Evolutionary conservation across 495 filamentous ascomycete genomes (phyloP), one percentile per base, ranked within the genome.

Genomic region (Clohesyomyces aquaticus): DNA sequence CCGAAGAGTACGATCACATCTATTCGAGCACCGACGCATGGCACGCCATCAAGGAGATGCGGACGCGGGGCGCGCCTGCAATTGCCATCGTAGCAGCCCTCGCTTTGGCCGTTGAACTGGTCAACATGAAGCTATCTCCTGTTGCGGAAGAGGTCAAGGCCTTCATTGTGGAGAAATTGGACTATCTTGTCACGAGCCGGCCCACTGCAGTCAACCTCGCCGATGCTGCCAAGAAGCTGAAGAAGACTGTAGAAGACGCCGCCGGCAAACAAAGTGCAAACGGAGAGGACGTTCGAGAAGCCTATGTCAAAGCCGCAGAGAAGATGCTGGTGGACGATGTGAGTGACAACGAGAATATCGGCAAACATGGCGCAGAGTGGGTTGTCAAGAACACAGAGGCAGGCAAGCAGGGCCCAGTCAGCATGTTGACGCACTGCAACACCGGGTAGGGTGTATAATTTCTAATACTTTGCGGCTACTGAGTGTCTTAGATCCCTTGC

Each of bases 71-170:
- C 27, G 94, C 94, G 12, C 94, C 94, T 19, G 94, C 95, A 42
- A 98, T 98, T 71, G 94, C 95, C 32, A 97, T 98, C 55, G 94
- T 98, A 16, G 94, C 95, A 23, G 91, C 91, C 6, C 84, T 98
- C 35, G 87, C 88, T 4, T 83, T 96, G 29, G 91, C 90, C 4
- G 88, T 94, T 12, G 90, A 91, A 67, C 71, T 92, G 22, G 77
- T 83, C 55, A 77, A 46, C 3, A 63, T 68, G 43, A 71, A 68
- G 23, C 27, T 75, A 14, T 73, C 79, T 1, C 63, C 73, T 8
- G 78, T 75, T 3, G 71, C 82, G 6, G 80, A 85, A 41, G 86
- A 90, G n/a, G 81, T 85, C 28, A 77, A 80, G 64, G 68, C 77
- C 0, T 88, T 90, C 70, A 89, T 96, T 65, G 73, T 82, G 49